Evolutionary conservation across 176 grass and related monocot species (phyloP).

Genomic region (Miscanthus lutarioriparius): DNA sequence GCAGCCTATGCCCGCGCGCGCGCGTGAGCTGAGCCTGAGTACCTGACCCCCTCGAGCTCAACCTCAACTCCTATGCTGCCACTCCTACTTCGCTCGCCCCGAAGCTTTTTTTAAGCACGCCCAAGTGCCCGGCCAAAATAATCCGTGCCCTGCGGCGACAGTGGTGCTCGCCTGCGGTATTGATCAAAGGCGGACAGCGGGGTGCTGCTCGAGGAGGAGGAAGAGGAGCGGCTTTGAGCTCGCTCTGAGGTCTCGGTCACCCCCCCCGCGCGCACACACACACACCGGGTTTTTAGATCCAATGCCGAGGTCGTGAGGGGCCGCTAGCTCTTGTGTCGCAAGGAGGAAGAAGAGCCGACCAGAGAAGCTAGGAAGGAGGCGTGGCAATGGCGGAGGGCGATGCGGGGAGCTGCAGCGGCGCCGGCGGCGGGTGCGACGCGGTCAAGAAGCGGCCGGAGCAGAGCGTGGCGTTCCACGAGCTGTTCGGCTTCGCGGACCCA

Average conservation of each 20-base stretch:
- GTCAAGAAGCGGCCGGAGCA: conserved; percentile 65
- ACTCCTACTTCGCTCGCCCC: conserved; percentile 20
- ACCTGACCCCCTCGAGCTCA: no score
- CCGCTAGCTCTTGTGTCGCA: background rate
- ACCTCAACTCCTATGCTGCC: no score
- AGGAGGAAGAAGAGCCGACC: conserved; percentile 11
- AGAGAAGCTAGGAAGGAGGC: background rate
- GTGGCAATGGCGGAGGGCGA: conserved; percentile 47
- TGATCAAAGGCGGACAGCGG: conserved; percentile 32
- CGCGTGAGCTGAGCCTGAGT: background rate
- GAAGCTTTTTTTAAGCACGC: conserved; percentile 32
- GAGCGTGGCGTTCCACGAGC: conserved; percentile 73
- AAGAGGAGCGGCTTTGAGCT: conserved; percentile 20
- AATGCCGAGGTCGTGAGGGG: conserved; percentile 37
- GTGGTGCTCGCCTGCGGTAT: conserved; percentile 24
- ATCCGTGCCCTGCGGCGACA: conserved; percentile 13
- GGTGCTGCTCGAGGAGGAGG: conserved; percentile 21
- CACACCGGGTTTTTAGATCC: conserved; percentile 35
- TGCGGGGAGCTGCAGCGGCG: conserved; percentile 34
- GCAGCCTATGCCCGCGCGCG: no score
- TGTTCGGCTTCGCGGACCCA: conserved; percentile 80
- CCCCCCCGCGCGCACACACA: no score
- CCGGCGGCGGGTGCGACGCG: conserved; percentile 4
- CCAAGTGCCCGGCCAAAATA: conserved; percentile 32
- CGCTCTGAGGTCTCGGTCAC: background rate